Conservation (phyloP, 176 grass and related monocot species). For the Avena atlantica region DNA sequence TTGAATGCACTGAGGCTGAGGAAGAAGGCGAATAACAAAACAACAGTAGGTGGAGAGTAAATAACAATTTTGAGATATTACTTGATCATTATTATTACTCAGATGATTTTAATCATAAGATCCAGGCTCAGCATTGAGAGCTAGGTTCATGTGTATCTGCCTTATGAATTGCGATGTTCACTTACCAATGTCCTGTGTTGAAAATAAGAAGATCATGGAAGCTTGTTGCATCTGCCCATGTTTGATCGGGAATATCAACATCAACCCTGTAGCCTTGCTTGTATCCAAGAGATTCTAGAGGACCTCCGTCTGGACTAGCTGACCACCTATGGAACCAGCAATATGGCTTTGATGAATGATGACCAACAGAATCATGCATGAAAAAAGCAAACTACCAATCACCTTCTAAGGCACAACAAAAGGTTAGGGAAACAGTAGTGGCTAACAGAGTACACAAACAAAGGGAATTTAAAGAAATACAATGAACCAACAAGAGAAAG, state of each 20-base stretch:
- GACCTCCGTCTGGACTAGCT: slow-evolving; percentile 57
- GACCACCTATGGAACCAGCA: slow-evolving; percentile 64
- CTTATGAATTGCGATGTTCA: neutral
- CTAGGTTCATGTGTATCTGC: neutral
- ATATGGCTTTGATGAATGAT: slow-evolving; percentile 16
- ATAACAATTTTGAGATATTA: neutral
- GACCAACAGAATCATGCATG: neutral
- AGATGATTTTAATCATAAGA: neutral
- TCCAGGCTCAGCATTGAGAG: neutral
- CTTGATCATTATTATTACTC: neutral
- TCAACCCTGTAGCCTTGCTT: slow-evolving; percentile 89
- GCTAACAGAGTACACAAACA: neutral
- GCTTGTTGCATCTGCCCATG: slow-evolving; percentile 72
- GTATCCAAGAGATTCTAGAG: slow-evolving; percentile 90
- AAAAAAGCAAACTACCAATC: neutral
- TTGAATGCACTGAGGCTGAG: neutral
- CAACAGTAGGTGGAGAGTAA: neutral
- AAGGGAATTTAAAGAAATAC: neutral
- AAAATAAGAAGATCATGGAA: slow-evolving; percentile 97
- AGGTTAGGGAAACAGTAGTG: neutral
- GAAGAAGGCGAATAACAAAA: neutral
- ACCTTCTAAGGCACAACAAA: neutral
- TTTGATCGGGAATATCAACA: slow-evolving; percentile 84
- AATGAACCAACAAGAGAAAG: neutral
- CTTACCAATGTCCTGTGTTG: slow-evolving; percentile 94